Base-by-base conservation (phyloP, 2,329 filamentous ascomycete genomes). In the Aureobasidium sp. region DNA sequence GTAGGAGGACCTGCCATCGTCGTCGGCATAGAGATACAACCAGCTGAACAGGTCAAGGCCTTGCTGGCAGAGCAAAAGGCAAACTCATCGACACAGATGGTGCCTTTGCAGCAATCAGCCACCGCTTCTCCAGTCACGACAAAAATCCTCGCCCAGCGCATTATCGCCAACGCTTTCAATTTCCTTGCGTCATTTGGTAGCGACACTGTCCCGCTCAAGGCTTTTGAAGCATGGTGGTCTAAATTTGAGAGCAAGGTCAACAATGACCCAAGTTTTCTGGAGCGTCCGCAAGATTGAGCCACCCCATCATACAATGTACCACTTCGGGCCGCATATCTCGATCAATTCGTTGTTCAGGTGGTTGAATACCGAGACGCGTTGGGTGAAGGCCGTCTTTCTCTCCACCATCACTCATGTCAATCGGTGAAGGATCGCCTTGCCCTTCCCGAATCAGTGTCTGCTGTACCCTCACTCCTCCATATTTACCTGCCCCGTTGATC, bases 151-250 rank as follows among this genome's bases (percentile, higher is more conserved):
- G 94, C 94, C 34, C 91, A 97, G 76, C 82, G 90, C 66, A 97
- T 99, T 68, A 97, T 99, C 69, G 88, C 90, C 69, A 96, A 97
- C 74, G 94, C 93, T 15, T 99, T 97, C 75, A 97, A 99, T 76
- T 97, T 96, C 73, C 79, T 99, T 62, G 86, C 93, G 3, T 89
- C 91, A 69, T 97, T 96, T 79, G 88, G 88, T 0, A 84, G 88
- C 49, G 93, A 97, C 73, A 88, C 95, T 14, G 90, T 99, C 27
- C 92, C 94, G n/a, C 76, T 99, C 66, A 94, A 90, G 76, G 90
- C 89, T 5, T 99, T 99, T 73, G 88, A 95, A 76, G 91, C 96
- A 63, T 99, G 95, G 94, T 99, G 95, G 94, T 83, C 81, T 64
- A 97, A 97, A 76, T 99, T 99, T 77, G 93, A 99, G 78, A 84